Base-by-base conservation (phyloP, 768 basidiomycete species). In the Tricholoma flavovirens region DNA sequence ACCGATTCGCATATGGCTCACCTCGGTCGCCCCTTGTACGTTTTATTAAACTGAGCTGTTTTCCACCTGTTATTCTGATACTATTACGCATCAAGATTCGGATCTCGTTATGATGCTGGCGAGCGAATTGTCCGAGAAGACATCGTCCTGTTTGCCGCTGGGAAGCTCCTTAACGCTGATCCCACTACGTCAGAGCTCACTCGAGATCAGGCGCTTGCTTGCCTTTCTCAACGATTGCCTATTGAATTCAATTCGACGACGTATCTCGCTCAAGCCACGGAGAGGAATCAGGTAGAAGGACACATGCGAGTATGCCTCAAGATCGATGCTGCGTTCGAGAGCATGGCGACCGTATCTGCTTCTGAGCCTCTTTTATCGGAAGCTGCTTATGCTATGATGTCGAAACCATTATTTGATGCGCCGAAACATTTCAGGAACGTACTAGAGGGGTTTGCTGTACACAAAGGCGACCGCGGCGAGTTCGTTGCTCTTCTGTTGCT, bases 321-420 rank as follows among this genome's bases (percentile, higher is more conserved):
- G 15, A 22, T 50, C 30, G 29, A 50, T 8, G 3, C 49, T 17
- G 29, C 49, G 21, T 50, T 32, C 29, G 54, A 64, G 40, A 54
- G 35, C 54, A 62, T 69, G 60, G 42, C 55, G 22, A 71, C 69
- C 19, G 40, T 56, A 12, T 64, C 61, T 26, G 22, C 67, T 21
- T 68, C 67, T 2, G 67, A 70, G 57, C 69, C 69, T 15, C 49
- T 66, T 17, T 58, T 70, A 5, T 61, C 67, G 4, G 69, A 69
- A 57, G 67, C 69, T 14, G 64, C 69, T 11, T 67, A 59, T 46
- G 30, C 4, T 8, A 26, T 61, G 24, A 66, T 68, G 62, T n/a
- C 8, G 24, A 19, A 24, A 7, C 9, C 24, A n/a, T 55, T 51
- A 6, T 56, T 62, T 48, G 54, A 65, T 49, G 42, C 56, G 12